Percentiles rank a stretch among this genome's conserved stretches.
phyloP scores from a whole-genome alignment of 257 asterid genomes.

The Solanum ossicruentum region DNA sequence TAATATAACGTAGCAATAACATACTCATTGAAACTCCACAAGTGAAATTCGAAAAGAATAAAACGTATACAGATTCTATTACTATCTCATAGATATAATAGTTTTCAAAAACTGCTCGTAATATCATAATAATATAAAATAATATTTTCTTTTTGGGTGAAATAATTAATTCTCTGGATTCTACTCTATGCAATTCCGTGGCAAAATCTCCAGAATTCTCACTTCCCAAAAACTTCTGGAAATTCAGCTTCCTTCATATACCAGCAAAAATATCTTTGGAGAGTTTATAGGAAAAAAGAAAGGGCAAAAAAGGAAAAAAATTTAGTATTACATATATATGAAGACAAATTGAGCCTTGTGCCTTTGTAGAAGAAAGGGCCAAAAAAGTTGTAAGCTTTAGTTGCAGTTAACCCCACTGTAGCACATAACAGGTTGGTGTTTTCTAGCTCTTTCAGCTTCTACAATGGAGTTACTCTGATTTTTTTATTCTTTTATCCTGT shows the following conservation, averaged over 20 bases:
- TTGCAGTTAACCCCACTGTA: constrained; percentile 21
- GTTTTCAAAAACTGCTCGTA: too few relatives aligned
- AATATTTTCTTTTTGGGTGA: background rate
- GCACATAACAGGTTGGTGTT: background rate
- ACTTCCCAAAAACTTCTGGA: constrained; percentile 11
- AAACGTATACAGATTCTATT: rapidly evolving
- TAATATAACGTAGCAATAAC: too few relatives aligned
- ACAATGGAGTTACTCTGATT: background rate
- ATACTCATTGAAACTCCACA: rapidly evolving
- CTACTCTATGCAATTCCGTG: constrained; percentile 7
- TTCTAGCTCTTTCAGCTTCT: background rate
- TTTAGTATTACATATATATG: background rate
- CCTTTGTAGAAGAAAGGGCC: background rate
- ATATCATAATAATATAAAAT: too few relatives aligned
- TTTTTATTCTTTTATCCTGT: background rate
- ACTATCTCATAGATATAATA: too few relatives aligned
- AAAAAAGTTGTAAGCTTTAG: constrained; percentile 12
- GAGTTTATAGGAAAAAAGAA: background rate
- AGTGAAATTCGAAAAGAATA: too few relatives aligned
- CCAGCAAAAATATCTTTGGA: background rate
- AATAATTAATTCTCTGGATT: background rate
- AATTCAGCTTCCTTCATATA: constrained; percentile 1
- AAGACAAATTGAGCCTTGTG: background rate
- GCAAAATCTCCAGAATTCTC: constrained; percentile 20
- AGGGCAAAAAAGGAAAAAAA: background rate